phyloP scores from a whole-genome alignment of 768 basidiomycete species.

The Mycena olivaceomarginata region DNA sequence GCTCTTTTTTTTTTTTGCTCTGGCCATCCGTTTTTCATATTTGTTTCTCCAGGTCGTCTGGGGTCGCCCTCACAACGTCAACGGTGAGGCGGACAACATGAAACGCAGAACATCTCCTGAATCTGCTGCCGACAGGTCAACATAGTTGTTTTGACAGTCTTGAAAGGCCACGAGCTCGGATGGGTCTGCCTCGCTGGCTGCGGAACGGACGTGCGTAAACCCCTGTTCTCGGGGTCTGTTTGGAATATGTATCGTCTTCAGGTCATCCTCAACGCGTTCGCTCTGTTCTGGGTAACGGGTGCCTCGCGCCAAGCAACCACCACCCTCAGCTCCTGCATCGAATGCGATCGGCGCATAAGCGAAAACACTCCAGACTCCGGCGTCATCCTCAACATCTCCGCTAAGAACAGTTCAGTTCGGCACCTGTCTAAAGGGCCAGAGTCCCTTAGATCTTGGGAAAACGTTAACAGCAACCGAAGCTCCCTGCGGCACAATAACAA shows the following conservation, averaged over 20 bases:
- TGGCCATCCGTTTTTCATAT: not conserved
- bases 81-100: conserved; percentile 13
- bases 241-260: not conserved
- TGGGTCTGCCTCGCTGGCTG: conserved; percentile 37
- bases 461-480: conserved; percentile 1
- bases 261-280: conserved; percentile 30
- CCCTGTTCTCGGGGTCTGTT: not conserved
- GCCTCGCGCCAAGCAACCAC: conserved; percentile 11
- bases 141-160: conserved; percentile 36
- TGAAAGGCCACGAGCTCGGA: conserved; percentile 38
- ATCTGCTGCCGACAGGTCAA: not conserved
- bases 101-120: not conserved
- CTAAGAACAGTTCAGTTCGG: conserved; percentile 20
- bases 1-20: conserved; percentile 23
- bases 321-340: conserved; percentile 13
- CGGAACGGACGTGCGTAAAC: conserved; percentile 32
- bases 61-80: conserved; percentile 34
- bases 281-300: conserved; percentile 31
- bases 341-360: conserved; percentile 23
- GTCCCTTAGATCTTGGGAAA: conserved; percentile 25
- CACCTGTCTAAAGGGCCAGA: conserved; percentile 27
- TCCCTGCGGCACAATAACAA: conserved; percentile 8
- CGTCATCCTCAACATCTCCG: conserved; percentile 28
- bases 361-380: conserved; percentile 19
- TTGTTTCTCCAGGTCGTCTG: conserved; percentile 17